phyloP scores from a whole-genome alignment of 2,329 filamentous ascomycete species.

The Penicillium sp. region DNA sequence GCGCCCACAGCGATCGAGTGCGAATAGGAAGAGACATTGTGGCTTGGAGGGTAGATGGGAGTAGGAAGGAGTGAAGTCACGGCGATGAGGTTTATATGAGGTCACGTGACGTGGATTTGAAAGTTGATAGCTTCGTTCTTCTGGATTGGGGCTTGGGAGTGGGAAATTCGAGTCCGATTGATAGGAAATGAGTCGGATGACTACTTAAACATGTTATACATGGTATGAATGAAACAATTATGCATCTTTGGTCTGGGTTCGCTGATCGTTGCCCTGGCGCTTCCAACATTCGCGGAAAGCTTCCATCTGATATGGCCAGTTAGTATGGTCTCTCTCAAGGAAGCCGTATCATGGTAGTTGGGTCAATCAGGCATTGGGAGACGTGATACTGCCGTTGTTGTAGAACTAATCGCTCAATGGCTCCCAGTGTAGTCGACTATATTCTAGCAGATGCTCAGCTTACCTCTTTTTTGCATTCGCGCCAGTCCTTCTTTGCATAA shows the following conservation, averaged over 20 bases:
- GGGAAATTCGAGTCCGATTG: neutral
- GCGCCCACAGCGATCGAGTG: constrained; percentile 19
- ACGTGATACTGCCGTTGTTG: neutral
- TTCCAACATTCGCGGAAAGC: constrained; percentile 90
- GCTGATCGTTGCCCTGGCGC: constrained; percentile 75
- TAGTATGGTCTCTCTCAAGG: neutral
- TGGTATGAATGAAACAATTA: constrained; percentile 25
- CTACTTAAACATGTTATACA: neutral
- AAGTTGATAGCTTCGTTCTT: neutral
- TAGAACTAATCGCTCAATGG: neutral
- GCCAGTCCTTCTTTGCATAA: constrained; percentile 94
- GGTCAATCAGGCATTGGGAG: neutral
- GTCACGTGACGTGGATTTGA: constrained; percentile 25
- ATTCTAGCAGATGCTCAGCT: constrained; percentile 35
- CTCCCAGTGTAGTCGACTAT: neutral
- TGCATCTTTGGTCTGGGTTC: constrained; percentile 72
- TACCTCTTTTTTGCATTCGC: constrained; percentile 82
- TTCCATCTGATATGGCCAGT: constrained; percentile 65
- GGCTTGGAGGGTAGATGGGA: constrained; percentile 7
- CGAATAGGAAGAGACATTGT: constrained; percentile 26
- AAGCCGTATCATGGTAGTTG: too few relatives aligned
- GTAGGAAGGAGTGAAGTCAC: constrained; percentile 11
- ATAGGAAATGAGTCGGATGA: neutral
- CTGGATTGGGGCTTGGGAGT: neutral
- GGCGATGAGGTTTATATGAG: neutral